These are phyloP conservation scores for Trichoderma orchidacearum DNA, from an alignment of 495 filamentous ascomycete genomes.

Conservation along the genomic window DNA sequence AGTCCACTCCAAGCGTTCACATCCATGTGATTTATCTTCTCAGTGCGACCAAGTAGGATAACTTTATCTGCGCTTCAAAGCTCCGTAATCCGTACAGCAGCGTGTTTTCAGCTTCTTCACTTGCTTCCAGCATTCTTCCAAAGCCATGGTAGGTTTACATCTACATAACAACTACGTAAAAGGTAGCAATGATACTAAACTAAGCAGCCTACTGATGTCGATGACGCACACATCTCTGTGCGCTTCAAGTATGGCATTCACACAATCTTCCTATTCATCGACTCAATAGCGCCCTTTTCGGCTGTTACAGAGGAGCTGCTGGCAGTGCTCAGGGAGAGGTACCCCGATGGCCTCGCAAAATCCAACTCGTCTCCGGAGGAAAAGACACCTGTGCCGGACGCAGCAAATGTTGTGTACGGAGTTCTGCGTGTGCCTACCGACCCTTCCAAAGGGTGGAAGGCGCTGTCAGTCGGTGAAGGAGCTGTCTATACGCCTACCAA, in stretches of 20 bases:
- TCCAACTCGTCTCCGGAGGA: slow-evolving; percentile 4
- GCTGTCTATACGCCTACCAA: slow-evolving; percentile 23
- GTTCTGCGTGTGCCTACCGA: slow-evolving; percentile 18
- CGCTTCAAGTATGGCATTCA: slow-evolving; percentile 68
- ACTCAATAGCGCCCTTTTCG: slow-evolving; percentile 44
- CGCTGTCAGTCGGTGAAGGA: slow-evolving; percentile 15
- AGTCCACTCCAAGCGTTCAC: too few relatives aligned
- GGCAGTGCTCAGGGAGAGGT: slow-evolving; percentile 30
- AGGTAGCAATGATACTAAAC: background rate
- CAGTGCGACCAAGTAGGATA: too few relatives aligned
- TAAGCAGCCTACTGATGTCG: background rate
- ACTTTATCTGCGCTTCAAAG: too few relatives aligned
- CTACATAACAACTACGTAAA: background rate
- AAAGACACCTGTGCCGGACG: slow-evolving; percentile 18
- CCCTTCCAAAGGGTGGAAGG: slow-evolving; percentile 24
- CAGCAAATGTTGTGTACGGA: slow-evolving; percentile 27
- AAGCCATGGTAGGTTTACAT: background rate
- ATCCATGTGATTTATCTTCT: too few relatives aligned
- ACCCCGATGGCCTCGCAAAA: slow-evolving; percentile 29
- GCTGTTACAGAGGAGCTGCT: slow-evolving; percentile 52
- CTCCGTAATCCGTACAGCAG: too few relatives aligned
- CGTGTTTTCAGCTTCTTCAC: too few relatives aligned
- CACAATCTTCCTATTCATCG: slow-evolving; percentile 61
- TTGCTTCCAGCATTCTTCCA: too few relatives aligned
- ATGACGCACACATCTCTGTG: slow-evolving; percentile 44